Evolutionary conservation across 1,139 yeast species (phyloP).

Genomic region (Taphrina populina): DNA sequence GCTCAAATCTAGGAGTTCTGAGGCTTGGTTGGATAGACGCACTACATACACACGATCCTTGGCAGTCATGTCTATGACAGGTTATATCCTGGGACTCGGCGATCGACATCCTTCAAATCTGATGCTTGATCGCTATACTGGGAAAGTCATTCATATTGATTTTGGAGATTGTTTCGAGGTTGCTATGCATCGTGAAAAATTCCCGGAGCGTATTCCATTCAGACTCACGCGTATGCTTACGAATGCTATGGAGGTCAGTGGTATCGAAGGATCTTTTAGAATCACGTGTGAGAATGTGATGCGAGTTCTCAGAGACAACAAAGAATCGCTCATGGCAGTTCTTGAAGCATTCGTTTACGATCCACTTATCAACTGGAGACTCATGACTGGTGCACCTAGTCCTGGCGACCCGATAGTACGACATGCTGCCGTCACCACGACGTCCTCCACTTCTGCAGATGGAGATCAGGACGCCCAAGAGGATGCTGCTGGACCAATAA

Average conservation of each 20-base stretch:
- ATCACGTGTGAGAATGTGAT: conserved; percentile 96
- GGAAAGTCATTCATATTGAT: conserved; percentile 94
- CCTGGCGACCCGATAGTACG: conserved; percentile 57
- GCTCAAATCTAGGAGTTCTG: conserved; percentile 93
- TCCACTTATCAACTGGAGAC: conserved; percentile 98
- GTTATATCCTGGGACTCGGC: conserved; percentile 92
- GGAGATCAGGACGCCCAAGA: conserved; percentile 51
- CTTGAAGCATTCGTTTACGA: conserved; percentile 98
- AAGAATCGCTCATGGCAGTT: conserved; percentile 96
- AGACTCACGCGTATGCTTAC: conserved; percentile 94
- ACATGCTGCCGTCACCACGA: not conserved
- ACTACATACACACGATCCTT: conserved; percentile 92
- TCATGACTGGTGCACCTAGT: conserved; percentile 51
- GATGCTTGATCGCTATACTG: conserved; percentile 91
- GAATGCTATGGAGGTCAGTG: conserved; percentile 98
- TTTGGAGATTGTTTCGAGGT: conserved; percentile 99
- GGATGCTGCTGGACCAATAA: conserved; percentile 7
- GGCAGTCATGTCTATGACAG: conserved; percentile 99
- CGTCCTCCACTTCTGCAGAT: conserved; percentile 63
- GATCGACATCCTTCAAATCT: conserved; percentile 97
- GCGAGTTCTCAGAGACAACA: conserved; percentile 88
- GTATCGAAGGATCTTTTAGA: conserved; percentile 95
- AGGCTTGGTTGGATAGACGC: conserved; percentile 96
- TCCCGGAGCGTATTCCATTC: conserved; percentile 97
- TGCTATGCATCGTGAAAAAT: conserved; percentile 91